Percentiles rank a stretch among this genome's conserved stretches.
Evolutionary conservation across 2,329 filamentous ascomycete genomes (phyloP).

Genomic region (Arthrinium puccinioides): DNA sequence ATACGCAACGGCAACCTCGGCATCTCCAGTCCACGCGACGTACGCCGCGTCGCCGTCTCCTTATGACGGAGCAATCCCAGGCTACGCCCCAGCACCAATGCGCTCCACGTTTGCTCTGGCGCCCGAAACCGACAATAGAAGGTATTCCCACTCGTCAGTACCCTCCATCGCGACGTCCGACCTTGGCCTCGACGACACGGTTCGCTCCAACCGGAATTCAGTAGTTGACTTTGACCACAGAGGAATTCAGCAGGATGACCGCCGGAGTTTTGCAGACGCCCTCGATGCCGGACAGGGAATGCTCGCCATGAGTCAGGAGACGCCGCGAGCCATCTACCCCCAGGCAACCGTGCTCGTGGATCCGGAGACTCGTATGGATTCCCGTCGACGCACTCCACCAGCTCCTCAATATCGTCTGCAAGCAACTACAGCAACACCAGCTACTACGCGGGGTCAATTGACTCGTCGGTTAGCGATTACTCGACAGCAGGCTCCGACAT

Average conservation of each 20-base stretch:
- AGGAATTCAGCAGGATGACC: slow-evolving; percentile 44
- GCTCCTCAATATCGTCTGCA: slow-evolving; percentile 83
- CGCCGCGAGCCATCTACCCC: slow-evolving; percentile 84
- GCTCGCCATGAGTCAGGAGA: slow-evolving; percentile 93
- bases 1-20: slow-evolving; percentile 57
- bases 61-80: slow-evolving; percentile 60
- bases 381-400: slow-evolving; percentile 73
- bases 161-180: slow-evolving; percentile 42
- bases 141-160: slow-evolving; percentile 82
- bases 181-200: slow-evolving; percentile 27
- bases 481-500: slow-evolving; percentile 85
- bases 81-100: slow-evolving; percentile 62
- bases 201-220: slow-evolving; percentile 47
- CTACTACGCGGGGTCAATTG: slow-evolving; percentile 80
- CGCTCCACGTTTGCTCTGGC: slow-evolving; percentile 51
- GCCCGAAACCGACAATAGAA: slow-evolving; percentile 51
- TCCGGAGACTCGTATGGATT: slow-evolving; percentile 89
- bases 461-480: slow-evolving; percentile 85
- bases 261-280: slow-evolving; percentile 75
- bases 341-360: slow-evolving; percentile 52
- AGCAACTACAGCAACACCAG: slow-evolving; percentile 65
- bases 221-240: slow-evolving; percentile 60
- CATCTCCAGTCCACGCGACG: slow-evolving; percentile 58
- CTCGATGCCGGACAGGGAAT: slow-evolving; percentile 91
- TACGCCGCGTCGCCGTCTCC: slow-evolving; percentile 62